phyloP scores from a whole-genome alignment of 2,329 filamentous ascomycete genomes.

The Xylariaceae sp. region DNA sequence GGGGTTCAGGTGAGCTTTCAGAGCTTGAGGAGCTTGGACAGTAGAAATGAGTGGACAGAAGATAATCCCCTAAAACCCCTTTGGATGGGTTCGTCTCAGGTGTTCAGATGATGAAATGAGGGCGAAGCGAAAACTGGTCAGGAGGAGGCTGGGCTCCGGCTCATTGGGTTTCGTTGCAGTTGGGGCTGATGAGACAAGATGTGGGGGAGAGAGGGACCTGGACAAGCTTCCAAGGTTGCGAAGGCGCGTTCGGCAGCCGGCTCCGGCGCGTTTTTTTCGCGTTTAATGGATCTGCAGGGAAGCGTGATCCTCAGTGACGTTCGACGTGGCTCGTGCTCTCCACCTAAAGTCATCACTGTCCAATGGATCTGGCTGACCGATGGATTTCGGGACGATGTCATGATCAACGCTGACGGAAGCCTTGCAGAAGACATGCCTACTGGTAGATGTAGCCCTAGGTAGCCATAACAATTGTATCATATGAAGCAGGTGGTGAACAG shows the following conservation, averaged over 20 bases:
- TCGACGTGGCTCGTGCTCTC: not conserved
- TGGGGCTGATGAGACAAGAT: slow-evolving; percentile 4
- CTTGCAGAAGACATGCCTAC: too few species aligned
- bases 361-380: too few species aligned
- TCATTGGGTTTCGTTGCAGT: not conserved
- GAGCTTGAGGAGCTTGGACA: too few species aligned
- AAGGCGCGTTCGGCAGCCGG: not conserved
- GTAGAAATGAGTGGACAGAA: too few species aligned
- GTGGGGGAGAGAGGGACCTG: slow-evolving; percentile 1
- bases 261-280: slow-evolving; percentile 14
- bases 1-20: too few species aligned
- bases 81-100: not conserved
- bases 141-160: slow-evolving; percentile 6
- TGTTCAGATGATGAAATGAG: slow-evolving; percentile 8
- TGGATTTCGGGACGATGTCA: too few species aligned
- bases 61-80: not conserved
- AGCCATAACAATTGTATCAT: too few species aligned
- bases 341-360: too few species aligned
- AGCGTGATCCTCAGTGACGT: not conserved
- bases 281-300: slow-evolving; percentile 1
- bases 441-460: too few species aligned
- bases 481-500: too few species aligned
- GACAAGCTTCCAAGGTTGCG: too few species aligned
- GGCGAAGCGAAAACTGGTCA: slow-evolving; percentile 1
- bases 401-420: too few species aligned